phyloP scores from a whole-genome alignment of 345 rosid genomes.

The Heritiera littoralis region DNA sequence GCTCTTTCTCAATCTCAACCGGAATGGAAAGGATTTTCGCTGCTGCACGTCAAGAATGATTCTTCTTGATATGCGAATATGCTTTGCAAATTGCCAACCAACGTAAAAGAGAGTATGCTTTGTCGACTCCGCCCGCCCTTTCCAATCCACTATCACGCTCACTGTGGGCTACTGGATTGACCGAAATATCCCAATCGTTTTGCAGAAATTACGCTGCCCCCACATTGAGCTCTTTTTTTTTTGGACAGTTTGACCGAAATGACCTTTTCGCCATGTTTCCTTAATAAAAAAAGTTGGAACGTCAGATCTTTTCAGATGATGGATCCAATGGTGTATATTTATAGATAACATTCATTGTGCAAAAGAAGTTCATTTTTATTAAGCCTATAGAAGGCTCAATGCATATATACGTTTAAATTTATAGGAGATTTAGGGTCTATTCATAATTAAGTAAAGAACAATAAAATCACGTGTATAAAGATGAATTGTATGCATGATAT shows the following conservation, averaged over 20 bases:
- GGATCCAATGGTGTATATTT: background rate
- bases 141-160: background rate
- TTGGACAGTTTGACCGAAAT: conserved; percentile 5
- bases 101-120: conserved; percentile 35
- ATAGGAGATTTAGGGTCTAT: too few relatives aligned
- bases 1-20: background rate
- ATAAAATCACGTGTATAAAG: too few relatives aligned
- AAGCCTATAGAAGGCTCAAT: too few relatives aligned
- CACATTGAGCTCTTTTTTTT: background rate
- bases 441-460: too few relatives aligned
- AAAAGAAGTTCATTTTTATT: too few relatives aligned
- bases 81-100: conserved; percentile 7
- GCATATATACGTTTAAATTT: too few relatives aligned
- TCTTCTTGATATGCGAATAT: conserved; percentile 52
- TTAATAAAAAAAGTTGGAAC: background rate
- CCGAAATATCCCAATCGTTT: conserved; percentile 22
- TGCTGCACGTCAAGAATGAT: conserved; percentile 23
- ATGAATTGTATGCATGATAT: too few relatives aligned
- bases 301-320: background rate
- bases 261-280: conserved; percentile 7
- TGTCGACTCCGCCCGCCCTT: background rate
- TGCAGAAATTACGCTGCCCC: background rate
- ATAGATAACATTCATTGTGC: background rate
- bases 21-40: too few relatives aligned
- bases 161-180: background rate